These are phyloP conservation scores for Heracleum sosnowskyi DNA, from an alignment of 129 eudicot species.

Conservation along the genomic window DNA sequence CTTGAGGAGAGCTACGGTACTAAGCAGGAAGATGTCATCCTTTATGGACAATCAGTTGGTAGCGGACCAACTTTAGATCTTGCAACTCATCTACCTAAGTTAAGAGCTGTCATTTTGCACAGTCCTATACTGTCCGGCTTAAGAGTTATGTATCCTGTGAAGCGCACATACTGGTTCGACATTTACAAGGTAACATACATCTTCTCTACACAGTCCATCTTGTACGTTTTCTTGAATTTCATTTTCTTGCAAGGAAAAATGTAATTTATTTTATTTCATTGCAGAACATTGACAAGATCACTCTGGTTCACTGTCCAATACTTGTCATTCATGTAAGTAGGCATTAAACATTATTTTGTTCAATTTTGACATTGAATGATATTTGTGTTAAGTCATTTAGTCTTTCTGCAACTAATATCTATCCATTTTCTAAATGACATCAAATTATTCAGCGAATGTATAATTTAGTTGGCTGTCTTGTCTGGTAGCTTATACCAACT, in stretches of 20 bases:
- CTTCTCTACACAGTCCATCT: not conserved
- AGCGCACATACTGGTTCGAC: constrained; percentile 86
- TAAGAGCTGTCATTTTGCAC: constrained; percentile 86
- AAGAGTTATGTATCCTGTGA: constrained; percentile 87
- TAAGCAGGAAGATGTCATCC: constrained; percentile 72
- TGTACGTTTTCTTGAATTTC: not conserved
- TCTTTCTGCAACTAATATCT: not conserved
- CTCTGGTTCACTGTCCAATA: constrained; percentile 66
- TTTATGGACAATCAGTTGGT: constrained; percentile 94
- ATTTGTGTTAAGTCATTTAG: not conserved
- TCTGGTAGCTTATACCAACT: not conserved
- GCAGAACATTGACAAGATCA: constrained; percentile 93
- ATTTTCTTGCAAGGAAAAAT: not conserved
- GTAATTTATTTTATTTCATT: constrained; percentile 1
- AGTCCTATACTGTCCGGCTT: constrained; percentile 91
- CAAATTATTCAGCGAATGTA: not conserved
- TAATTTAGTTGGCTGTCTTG: not conserved
- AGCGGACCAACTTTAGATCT: constrained; percentile 95
- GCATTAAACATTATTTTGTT: not conserved
- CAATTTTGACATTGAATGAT: not conserved
- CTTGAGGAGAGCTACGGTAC: constrained; percentile 82
- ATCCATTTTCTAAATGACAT: not conserved
- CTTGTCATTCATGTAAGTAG: constrained; percentile 87
- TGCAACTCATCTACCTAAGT: constrained; percentile 65
- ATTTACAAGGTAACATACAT: constrained; percentile 63